Conservation (phyloP, 2,329 filamentous ascomycete species). For the Juglanconis sp. region DNA sequence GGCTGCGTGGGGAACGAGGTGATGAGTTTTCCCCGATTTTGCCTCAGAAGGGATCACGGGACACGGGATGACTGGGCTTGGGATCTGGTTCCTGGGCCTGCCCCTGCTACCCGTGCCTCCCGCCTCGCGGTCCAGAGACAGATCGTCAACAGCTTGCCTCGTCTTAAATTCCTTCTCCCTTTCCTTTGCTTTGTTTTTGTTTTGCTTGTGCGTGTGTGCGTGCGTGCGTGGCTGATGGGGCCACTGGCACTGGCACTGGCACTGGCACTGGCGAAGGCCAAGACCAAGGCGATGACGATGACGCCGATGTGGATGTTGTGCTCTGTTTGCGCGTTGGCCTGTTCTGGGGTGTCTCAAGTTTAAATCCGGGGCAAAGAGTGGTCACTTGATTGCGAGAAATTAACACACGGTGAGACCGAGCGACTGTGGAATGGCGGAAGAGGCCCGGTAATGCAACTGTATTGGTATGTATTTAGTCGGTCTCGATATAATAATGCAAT, state of each 20-base stretch:
- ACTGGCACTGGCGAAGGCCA: too few species aligned
- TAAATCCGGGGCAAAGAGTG: neutral
- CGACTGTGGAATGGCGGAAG: neutral
- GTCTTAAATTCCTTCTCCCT: neutral
- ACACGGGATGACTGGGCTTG: constrained; percentile 3
- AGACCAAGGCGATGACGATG: neutral
- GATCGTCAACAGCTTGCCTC: neutral
- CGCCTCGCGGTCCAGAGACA: neutral
- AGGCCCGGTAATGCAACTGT: neutral
- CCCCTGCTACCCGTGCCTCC: constrained; percentile 3
- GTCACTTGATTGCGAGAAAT: neutral
- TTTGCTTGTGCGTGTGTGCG: neutral
- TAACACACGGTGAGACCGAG: neutral
- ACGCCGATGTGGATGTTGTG: neutral
- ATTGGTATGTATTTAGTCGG: neutral
- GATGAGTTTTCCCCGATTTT: constrained; percentile 6
- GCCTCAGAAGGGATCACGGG: constrained; percentile 14
- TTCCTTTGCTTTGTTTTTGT: neutral
- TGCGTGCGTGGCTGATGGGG: neutral
- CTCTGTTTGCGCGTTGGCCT: neutral
- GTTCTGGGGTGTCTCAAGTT: neutral
- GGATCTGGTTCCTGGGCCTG: constrained; percentile 16
- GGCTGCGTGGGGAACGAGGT: neutral
- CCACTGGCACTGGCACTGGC: too few species aligned
- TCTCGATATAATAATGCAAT: neutral